Evolutionary conservation across 1,139 yeast species (phyloP).

Genomic region (Pichia sp.): DNA sequence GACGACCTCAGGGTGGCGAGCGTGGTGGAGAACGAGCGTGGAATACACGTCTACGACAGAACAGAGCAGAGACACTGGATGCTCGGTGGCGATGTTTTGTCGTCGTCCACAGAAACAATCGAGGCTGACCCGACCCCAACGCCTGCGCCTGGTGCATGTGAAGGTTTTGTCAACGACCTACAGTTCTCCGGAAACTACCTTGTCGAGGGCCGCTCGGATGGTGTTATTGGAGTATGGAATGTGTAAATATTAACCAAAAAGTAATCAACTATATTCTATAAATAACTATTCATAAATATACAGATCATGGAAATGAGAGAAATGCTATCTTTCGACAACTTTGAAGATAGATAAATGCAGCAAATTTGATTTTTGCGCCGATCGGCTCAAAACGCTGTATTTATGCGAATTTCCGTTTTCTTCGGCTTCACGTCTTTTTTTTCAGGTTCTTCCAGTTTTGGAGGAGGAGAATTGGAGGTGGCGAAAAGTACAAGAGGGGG

Average conservation of each 20-base stretch:
- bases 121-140: constrained; percentile 18
- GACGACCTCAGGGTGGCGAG: constrained; percentile 49
- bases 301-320: background rate
- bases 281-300: background rate
- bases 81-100: constrained; percentile 37
- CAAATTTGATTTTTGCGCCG: background rate
- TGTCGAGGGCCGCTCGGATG: constrained; percentile 57
- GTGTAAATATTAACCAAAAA: constrained; percentile 4
- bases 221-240: constrained; percentile 54
- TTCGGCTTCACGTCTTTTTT: constrained; percentile 1
- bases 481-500: background rate
- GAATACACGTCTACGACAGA: constrained; percentile 55
- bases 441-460: background rate
- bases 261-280: background rate
- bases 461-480: background rate
- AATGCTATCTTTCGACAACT: background rate
- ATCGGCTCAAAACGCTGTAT: background rate
- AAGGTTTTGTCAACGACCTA: constrained; percentile 35
- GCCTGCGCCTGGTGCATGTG: constrained; percentile 25
- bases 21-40: constrained; percentile 41
- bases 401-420: background rate
- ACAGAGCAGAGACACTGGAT: constrained; percentile 47
- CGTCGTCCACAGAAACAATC: constrained; percentile 22
- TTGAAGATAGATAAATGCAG: too few relatives aligned
- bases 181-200: constrained; percentile 57